Percentiles rank a stretch among this genome's conserved stretches.
Evolutionary conservation across 2,329 filamentous ascomycete species (phyloP).

Genomic region (Xylariaceae sp.): DNA sequence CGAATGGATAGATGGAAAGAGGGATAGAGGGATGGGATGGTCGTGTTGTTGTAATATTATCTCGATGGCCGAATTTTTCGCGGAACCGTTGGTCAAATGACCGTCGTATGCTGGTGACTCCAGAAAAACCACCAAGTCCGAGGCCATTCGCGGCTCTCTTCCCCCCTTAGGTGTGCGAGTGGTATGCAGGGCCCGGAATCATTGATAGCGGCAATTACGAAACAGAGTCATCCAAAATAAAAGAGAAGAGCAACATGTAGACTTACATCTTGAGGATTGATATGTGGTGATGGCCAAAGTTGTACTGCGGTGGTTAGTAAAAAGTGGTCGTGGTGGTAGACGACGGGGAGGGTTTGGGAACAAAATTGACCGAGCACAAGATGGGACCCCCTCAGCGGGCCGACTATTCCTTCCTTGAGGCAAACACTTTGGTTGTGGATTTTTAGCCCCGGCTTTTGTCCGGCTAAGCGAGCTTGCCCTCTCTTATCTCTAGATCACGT

Average conservation of each 20-base stretch:
- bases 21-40: background rate
- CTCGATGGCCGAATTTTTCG: background rate
- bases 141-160: background rate
- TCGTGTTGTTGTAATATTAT: background rate
- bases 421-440: slow-evolving; percentile 20
- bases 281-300: slow-evolving; percentile 26
- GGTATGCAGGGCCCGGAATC: background rate
- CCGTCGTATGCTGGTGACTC: background rate
- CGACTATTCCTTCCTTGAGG: background rate
- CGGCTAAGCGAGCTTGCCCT: slow-evolving; percentile 31
- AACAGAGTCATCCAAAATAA: background rate
- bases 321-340: slow-evolving; percentile 18
- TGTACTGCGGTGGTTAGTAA: slow-evolving; percentile 30
- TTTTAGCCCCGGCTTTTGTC: slow-evolving; percentile 24
- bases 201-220: slow-evolving; percentile 1
- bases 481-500: slow-evolving; percentile 20
- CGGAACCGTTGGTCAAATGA: slow-evolving; percentile 8
- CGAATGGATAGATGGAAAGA: background rate
- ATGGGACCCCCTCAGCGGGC: slow-evolving; percentile 9
- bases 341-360: slow-evolving; percentile 23
- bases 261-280: slow-evolving; percentile 33
- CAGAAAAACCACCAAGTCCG: background rate
- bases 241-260: background rate
- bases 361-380: slow-evolving; percentile 21
- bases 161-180: background rate